A percentile compares a stretch with the other conserved stretches of the same genome.
phyloP scores from a whole-genome alignment of 352 stramenopile species.

The Vaucheria bursata region DNA sequence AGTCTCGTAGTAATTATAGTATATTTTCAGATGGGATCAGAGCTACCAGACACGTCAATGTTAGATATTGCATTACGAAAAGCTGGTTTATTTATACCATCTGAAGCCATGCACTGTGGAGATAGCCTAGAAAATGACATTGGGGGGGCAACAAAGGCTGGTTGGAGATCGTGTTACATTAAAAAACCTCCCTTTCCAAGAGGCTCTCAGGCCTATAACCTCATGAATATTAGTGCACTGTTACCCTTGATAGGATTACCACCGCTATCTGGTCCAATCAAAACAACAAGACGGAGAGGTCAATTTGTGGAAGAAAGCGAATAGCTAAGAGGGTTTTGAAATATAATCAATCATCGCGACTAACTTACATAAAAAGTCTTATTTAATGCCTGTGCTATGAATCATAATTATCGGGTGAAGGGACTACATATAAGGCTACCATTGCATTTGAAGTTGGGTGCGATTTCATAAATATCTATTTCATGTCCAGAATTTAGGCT shows the following conservation, averaged over 20 bases:
- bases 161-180: neutral
- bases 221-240: constrained; percentile 5
- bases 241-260: neutral
- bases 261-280: neutral
- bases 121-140: neutral
- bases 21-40: constrained; percentile 9
- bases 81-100: neutral
- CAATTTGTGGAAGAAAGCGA: neutral
- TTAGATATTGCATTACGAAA: constrained; percentile 1
- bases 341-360: too few species aligned
- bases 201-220: neutral
- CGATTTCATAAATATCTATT: too few species aligned
- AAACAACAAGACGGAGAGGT: neutral
- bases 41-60: neutral
- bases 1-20: too few species aligned
- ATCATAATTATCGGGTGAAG: too few species aligned
- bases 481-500: too few species aligned
- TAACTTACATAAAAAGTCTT: too few species aligned
- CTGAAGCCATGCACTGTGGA: constrained; percentile 8
- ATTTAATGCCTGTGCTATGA: too few species aligned
- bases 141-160: neutral
- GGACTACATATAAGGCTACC: too few species aligned
- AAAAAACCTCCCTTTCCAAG: neutral
- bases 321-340: neutral
- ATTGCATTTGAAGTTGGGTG: too few species aligned